Base-by-base conservation (phyloP, 768 basidiomycete species). In the Rhizopogon vesiculosus region DNA sequence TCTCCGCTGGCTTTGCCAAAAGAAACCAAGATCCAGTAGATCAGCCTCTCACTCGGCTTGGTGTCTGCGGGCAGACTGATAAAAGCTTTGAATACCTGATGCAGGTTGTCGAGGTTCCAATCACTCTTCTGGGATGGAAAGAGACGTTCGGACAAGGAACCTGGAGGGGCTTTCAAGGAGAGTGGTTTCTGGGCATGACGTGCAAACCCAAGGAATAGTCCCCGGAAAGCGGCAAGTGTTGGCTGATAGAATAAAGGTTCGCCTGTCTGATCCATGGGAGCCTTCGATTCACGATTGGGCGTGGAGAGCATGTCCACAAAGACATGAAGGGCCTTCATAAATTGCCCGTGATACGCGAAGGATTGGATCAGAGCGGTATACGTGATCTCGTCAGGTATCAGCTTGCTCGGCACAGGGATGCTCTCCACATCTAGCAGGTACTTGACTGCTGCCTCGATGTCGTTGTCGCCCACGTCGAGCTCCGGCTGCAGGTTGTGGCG, bases 181-280 rank as follows among this genome's bases (percentile, higher is more conserved):
- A 44, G 54, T 42, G 68, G 63, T 29, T 70, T 59, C 40, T 52
- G 56, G 25, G 80, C 88, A 60, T 89, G 83, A 10, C 79, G 80
- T 7, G 76, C 73, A 66, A 91, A 93, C 1, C 89, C 91, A 16
- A 87, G 76, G 64, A 94, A 92, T 41, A 94, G 66, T 16, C 81
- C 81, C 19, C 89, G 82, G 66, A 86, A 93, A 33, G 83, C 74
- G 19, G 78, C 69, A 45, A 81, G 64, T 1, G 76, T 80, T 3
- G 81, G 81, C 25, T 64, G 67, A 54, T 76, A 79, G 7, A 64
- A 63, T 10, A 55, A 56, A 2, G 70, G 69, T 18, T 62, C 52
- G 5, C 68, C 68, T 18, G 65, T 57, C 3, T 66, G 67, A 3
- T 52, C 61, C 29, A 61, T 57, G 5, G 64, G 66, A 25, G 72